Base-by-base conservation (phyloP, 2,329 filamentous ascomycete species). In the Pseudocercospora eumusae region DNA sequence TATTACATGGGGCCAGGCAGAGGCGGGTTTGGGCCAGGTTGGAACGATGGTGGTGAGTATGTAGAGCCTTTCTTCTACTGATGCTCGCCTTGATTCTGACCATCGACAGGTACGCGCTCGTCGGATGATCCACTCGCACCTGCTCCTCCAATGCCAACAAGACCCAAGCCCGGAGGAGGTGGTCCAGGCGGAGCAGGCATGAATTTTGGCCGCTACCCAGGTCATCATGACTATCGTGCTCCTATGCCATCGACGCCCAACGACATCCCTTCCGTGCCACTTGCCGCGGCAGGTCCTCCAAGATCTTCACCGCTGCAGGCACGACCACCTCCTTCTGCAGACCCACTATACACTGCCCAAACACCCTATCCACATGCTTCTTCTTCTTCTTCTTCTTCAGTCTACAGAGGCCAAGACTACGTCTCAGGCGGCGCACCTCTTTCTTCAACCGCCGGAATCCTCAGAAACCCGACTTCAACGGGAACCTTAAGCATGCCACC, bases 31-130 rank as follows among this genome's bases (percentile, higher is more conserved):
- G 36, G 36, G 2, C 36, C 36, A 2, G 1, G 20, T 3, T 27
- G 52, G n/a, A 20, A 20, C n/a, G 50, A 23, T 10, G 52, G 8
- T 11, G 50, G 52, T 54, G 52, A 54, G 52, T 54, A 54, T 28
- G 52, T 54, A 54, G 52, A 18, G 21, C 21, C 47, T 28, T 7
- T 20, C 23, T n/a, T 8, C 23, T 25, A 0, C 0, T n/a, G 2
- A 11, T 8, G 4, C 8, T 1, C 13, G 4, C 3, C n/a, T 11
- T 21, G 5, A 13, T 15, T 13, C 47, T 33, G 10, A 54, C 18
- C 7, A 40, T 5, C 3, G 0, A 0, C 20, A 54, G 52, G 52
- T 54, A 36, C 28, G 52, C 52, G 52, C 52, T 54, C 52, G 28
- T 40, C 52, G 8, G 18, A 40, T 36, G 52, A 54, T 40, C 52